Evolutionary conservation across 2,329 filamentous ascomycete genomes (phyloP).

Genomic region (Xylaria arbuscula): DNA sequence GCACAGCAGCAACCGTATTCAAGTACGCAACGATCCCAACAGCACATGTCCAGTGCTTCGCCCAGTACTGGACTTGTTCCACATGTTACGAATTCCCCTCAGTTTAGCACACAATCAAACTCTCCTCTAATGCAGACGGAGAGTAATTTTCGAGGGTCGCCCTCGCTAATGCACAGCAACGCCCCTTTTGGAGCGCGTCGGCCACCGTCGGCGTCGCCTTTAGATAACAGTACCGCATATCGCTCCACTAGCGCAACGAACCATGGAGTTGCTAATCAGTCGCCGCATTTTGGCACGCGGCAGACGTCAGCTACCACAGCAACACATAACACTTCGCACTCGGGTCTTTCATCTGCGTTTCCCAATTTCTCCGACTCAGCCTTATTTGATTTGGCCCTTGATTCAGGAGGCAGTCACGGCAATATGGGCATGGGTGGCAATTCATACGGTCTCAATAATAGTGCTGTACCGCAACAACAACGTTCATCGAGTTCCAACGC

Average conservation of each 20-base stretch:
- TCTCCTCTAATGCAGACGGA: conserved; percentile 50
- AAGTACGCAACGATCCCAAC: conserved; percentile 46
- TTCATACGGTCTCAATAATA: conserved; percentile 45
- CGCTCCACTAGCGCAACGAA: conserved; percentile 42
- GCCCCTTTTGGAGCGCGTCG: conserved; percentile 47
- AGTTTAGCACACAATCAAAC: conserved; percentile 49
- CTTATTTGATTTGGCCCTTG: conserved; percentile 49
- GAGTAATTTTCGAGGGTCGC: conserved; percentile 49
- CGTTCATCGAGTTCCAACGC: conserved; percentile 45
- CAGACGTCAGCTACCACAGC: conserved; percentile 44
- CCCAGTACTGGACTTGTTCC: conserved; percentile 48
- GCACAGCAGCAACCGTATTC: conserved; percentile 47
- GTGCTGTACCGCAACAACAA: conserved; percentile 44
- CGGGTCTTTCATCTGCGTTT: conserved; percentile 45
- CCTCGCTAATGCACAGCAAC: conserved; percentile 47
- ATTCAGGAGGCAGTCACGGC: conserved; percentile 43
- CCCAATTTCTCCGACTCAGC: conserved; percentile 46
- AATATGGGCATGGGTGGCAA: conserved; percentile 44
- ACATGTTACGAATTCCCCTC: conserved; percentile 51
- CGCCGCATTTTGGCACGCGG: conserved; percentile 48
- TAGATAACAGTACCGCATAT: conserved; percentile 46
- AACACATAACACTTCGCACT: conserved; percentile 46
- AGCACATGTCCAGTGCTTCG: conserved; percentile 47
- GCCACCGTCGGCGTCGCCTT: conserved; percentile 48
- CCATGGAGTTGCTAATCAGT: conserved; percentile 48